Percentiles rank a stretch among this genome's conserved stretches.
These are phyloP conservation scores for Toxicodendron radicans DNA, from an alignment of 345 rosid genomes.

Conservation along the genomic window DNA sequence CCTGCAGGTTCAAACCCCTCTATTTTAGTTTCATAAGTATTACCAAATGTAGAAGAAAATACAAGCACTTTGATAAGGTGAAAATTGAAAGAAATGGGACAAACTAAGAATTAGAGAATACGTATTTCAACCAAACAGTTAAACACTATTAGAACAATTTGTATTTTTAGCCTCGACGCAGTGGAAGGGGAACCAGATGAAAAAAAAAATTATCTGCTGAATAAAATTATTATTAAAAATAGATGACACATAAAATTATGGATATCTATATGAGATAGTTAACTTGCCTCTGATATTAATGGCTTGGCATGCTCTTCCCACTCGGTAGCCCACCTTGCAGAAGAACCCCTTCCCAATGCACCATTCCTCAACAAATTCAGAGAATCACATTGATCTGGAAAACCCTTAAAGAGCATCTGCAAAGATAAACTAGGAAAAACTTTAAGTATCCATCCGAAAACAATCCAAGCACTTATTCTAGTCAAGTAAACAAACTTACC, in stretches of 20 bases:
- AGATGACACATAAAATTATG: not conserved
- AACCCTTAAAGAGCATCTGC: constrained; percentile 85
- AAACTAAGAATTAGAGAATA: no score
- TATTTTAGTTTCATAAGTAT: not conserved
- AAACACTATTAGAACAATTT: no score
- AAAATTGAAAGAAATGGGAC: no score
- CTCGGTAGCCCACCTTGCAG: constrained; percentile 76
- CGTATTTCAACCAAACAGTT: no score
- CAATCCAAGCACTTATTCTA: not conserved
- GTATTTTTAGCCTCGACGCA: no score
- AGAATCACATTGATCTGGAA: constrained; percentile 64
- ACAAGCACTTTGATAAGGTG: not conserved
- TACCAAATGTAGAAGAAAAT: not conserved
- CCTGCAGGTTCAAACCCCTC: constrained; percentile 27
- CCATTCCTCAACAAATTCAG: constrained; percentile 62
- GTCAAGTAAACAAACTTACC: constrained; percentile 41
- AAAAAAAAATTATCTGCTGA: no score
- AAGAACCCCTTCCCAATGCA: constrained; percentile 64
- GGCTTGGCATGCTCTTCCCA: constrained; percentile 96
- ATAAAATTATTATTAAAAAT: not conserved
- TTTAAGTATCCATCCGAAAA: no score
- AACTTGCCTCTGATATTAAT: constrained; percentile 52
- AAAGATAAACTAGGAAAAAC: not conserved
- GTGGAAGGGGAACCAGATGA: no score
- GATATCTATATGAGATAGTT: not conserved